A percentile compares a stretch with the other conserved stretches of the same genome.
Evolutionary conservation across 176 grass and related monocot genomes (phyloP).

Genomic region (Ampelocalamus luodianensis): DNA sequence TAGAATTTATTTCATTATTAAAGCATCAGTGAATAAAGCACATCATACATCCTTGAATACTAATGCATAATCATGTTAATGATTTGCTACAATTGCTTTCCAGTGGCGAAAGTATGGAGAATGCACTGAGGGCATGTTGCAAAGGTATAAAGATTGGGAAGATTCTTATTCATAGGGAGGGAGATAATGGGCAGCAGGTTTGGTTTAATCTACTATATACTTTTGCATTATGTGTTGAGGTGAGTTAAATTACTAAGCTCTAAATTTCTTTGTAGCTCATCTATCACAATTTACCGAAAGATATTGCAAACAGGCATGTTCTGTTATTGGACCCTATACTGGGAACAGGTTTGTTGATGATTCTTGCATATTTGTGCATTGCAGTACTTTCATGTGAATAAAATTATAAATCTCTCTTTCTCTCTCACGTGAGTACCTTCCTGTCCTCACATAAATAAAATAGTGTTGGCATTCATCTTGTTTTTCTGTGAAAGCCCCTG

Average conservation of each 20-base stretch:
- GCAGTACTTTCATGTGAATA: constrained; percentile 8
- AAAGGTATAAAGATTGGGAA: constrained; percentile 95
- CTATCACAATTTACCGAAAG: constrained; percentile 89
- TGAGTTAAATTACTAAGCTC: constrained; percentile 37
- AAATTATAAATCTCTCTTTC: constrained; percentile 1
- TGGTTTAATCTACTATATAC: constrained; percentile 42
- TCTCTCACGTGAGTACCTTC: background rate
- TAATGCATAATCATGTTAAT: constrained; percentile 7
- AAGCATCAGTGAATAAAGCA: background rate
- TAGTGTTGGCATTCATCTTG: background rate
- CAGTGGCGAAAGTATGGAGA: constrained; percentile 98
- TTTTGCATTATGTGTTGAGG: constrained; percentile 40
- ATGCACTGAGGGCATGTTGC: constrained; percentile 83
- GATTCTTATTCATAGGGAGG: constrained; percentile 92
- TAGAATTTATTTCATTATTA: background rate
- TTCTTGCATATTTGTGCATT: background rate
- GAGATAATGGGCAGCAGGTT: constrained; percentile 93
- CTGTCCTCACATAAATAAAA: background rate
- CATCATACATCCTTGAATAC: constrained; percentile 6
- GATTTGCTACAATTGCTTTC: constrained; percentile 18
- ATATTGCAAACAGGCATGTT: constrained; percentile 93
- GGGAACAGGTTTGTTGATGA: constrained; percentile 80
- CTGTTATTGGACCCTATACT: constrained; percentile 95
- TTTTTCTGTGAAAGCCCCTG: background rate
- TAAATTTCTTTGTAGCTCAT: constrained; percentile 72